Conservation (phyloP, 768 basidiomycete genomes). For the Xerocomus potaroensis region DNA sequence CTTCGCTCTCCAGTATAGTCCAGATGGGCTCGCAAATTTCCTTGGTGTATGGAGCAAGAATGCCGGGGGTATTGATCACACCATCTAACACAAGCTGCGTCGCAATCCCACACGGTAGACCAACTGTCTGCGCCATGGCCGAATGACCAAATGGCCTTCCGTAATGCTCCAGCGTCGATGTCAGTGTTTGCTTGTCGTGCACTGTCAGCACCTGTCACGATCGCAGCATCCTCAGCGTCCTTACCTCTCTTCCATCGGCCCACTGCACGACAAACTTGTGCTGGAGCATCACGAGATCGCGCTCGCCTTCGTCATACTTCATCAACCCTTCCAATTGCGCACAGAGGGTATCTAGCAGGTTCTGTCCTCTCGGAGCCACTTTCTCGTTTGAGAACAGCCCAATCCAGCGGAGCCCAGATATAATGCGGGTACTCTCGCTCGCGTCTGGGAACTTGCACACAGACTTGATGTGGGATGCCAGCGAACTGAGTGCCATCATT, state of each 20-base stretch:
- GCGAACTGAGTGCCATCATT: constrained; percentile 43
- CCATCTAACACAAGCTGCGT: constrained; percentile 90
- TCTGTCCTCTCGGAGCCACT: constrained; percentile 58
- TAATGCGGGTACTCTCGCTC: constrained; percentile 68
- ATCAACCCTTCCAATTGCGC: constrained; percentile 86
- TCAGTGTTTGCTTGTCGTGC: constrained; percentile 64
- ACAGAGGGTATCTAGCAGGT: constrained; percentile 92
- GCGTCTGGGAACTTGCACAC: constrained; percentile 71
- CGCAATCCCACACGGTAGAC: constrained; percentile 92
- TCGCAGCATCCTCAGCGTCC: constrained; percentile 11
- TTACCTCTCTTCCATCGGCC: constrained; percentile 71
- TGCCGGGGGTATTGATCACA: constrained; percentile 68
- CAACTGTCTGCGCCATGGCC: constrained; percentile 91
- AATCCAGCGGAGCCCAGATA: constrained; percentile 90
- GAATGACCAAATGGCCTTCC: constrained; percentile 76
- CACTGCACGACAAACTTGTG: constrained; percentile 95
- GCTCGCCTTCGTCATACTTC: constrained; percentile 86
- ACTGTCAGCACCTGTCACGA: constrained; percentile 2
- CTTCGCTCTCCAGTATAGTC: constrained; percentile 64
- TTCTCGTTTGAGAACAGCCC: constrained; percentile 80
- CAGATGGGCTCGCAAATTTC: constrained; percentile 78
- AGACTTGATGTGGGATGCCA: constrained; percentile 66
- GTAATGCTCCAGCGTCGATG: constrained; percentile 88
- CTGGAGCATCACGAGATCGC: constrained; percentile 96
- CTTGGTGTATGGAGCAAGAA: constrained; percentile 83